Conservation (phyloP, 1,284 basidiomycete genomes). For the Cryptococcus sp. region DNA sequence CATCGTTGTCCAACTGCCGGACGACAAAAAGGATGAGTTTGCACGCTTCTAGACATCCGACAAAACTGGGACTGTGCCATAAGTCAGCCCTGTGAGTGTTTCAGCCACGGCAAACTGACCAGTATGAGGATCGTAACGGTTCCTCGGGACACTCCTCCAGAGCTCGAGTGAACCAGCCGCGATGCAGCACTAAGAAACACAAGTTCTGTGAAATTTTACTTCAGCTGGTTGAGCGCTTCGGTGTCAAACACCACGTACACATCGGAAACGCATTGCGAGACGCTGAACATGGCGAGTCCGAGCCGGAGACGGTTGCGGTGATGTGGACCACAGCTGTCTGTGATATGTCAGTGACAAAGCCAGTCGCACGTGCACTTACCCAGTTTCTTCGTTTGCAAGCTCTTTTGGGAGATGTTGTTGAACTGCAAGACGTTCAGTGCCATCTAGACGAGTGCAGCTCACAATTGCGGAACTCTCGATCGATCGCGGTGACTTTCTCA, state of each 20-base stretch:
- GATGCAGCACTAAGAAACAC: constrained; percentile 24
- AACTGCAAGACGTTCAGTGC: background rate
- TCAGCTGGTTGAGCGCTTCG: background rate
- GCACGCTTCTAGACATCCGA: constrained; percentile 30
- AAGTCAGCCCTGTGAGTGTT: background rate
- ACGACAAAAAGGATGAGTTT: constrained; percentile 16
- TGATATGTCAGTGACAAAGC: too few relatives aligned
- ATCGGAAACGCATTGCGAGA: constrained; percentile 10
- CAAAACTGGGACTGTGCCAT: constrained; percentile 16
- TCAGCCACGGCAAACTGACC: constrained; percentile 3
- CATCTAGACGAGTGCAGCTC: background rate
- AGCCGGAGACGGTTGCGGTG: too few relatives aligned
- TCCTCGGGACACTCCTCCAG: constrained; percentile 30
- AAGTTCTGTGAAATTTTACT: background rate
- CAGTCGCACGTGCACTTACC: constrained; percentile 1
- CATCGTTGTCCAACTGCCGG: constrained; percentile 1
- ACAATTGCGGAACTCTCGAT: constrained; percentile 24
- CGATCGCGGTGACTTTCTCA: constrained; percentile 16
- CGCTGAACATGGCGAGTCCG: constrained; percentile 9
- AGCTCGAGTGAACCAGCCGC: constrained; percentile 33
- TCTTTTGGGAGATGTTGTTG: constrained; percentile 15
- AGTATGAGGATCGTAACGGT: constrained; percentile 23
- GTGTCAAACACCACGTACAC: constrained; percentile 2
- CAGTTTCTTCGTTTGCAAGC: constrained; percentile 3
- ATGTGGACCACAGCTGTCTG: too few relatives aligned